phyloP scores from a whole-genome alignment of 1,284 basidiomycete species.

The Coniferiporia sulphurascens region DNA sequence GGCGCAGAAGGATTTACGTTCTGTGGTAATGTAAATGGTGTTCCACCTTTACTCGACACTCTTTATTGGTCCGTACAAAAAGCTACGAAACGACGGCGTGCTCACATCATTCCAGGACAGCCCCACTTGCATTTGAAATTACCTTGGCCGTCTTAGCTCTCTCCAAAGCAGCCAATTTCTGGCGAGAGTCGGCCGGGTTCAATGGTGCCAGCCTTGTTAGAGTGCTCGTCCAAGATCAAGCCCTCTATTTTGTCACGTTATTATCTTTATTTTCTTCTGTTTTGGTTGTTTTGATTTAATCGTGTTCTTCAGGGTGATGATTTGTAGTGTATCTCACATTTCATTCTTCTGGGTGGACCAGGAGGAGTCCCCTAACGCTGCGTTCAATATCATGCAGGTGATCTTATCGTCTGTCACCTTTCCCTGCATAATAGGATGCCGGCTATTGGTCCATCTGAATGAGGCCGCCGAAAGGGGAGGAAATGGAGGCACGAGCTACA shows the following conservation, averaged over 20 bases:
- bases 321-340: not conserved
- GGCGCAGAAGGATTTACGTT: not conserved
- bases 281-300: not conserved
- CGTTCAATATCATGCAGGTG: not conserved
- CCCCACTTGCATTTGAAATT: not conserved
- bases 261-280: not conserved
- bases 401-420: not conserved
- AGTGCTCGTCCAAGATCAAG: not conserved
- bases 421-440: not conserved
- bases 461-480: not conserved
- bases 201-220: not conserved
- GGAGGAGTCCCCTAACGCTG: not conserved
- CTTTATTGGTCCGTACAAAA: not conserved
- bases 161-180: not conserved
- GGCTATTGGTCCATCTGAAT: not conserved
- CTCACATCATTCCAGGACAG: not conserved
- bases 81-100: no score
- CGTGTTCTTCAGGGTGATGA: not conserved
- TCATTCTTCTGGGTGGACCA: not conserved
- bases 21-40: not conserved
- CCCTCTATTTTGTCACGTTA: constrained; percentile 3
- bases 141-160: not conserved
- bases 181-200: not conserved
- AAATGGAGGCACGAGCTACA: not conserved
- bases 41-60: not conserved